phyloP scores from a whole-genome alignment of 306 rosid genomes.

The Alnus glutinosa region DNA sequence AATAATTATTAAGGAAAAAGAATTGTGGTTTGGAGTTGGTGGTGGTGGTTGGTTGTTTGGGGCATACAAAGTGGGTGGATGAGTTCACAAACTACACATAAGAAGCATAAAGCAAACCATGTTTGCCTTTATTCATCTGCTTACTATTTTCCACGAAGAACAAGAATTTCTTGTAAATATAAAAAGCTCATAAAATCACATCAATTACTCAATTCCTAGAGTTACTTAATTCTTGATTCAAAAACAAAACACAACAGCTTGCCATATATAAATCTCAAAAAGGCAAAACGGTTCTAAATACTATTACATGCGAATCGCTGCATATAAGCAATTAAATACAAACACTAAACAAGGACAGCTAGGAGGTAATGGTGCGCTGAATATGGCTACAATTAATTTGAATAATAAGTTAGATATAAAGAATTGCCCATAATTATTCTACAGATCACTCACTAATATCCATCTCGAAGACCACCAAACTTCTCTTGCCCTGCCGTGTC shows the following conservation, averaged over 20 bases:
- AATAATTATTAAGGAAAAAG: background rate
- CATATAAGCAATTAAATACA: background rate
- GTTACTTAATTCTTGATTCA: background rate
- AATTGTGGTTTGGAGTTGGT: too few species aligned
- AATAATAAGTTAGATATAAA: background rate
- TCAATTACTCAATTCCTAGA: too few species aligned
- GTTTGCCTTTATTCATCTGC: background rate
- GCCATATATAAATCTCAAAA: too few species aligned
- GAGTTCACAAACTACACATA: background rate
- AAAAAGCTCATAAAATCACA: too few species aligned
- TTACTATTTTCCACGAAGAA: too few species aligned
- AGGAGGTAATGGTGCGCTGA: background rate
- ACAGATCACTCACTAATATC: conserved; percentile 52
- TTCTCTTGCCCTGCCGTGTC: conserved; percentile 83
- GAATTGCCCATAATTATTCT: background rate
- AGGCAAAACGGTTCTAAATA: background rate
- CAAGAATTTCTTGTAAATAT: too few species aligned
- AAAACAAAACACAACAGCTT: background rate
- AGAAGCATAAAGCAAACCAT: background rate
- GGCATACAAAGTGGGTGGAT: background rate
- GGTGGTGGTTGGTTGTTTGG: background rate
- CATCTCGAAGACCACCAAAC: conserved; percentile 80
- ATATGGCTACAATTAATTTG: background rate
- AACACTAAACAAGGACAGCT: background rate
- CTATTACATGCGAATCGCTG: background rate